phyloP scores from a whole-genome alignment of 2,329 filamentous ascomycete species.

The Setomelanomma holmii region DNA sequence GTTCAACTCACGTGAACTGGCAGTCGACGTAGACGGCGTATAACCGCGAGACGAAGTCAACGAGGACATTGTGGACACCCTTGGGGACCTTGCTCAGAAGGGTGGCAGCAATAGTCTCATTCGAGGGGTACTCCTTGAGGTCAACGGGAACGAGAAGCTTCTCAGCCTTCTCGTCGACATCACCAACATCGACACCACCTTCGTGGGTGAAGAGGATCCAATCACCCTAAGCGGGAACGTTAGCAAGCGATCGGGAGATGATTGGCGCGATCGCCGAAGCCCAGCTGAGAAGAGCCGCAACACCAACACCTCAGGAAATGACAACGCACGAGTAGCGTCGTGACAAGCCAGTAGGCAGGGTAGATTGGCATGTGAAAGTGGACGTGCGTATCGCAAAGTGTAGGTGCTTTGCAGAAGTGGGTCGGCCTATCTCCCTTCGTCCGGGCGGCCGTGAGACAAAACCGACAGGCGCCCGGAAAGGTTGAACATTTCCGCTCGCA shows the following conservation, averaged over 20 bases:
- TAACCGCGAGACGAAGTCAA: conserved; percentile 98
- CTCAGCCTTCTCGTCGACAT: conserved; percentile 98
- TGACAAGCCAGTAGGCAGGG: conserved; percentile 19
- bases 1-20: conserved; percentile 86
- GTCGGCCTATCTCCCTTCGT: conserved; percentile 50
- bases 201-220: conserved; percentile 99
- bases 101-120: conserved; percentile 84
- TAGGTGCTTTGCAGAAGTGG: conserved; percentile 46
- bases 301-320: conserved; percentile 30
- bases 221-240: conserved; percentile 73
- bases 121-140: conserved; percentile 91
- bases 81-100: conserved; percentile 93
- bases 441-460: conserved; percentile 49
- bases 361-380: conserved; percentile 45
- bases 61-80: conserved; percentile 96
- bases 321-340: conserved; percentile 18
- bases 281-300: conserved; percentile 41
- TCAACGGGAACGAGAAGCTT: conserved; percentile 98
- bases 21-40: conserved; percentile 99
- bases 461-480: conserved; percentile 34
- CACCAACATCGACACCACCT: conserved; percentile 98
- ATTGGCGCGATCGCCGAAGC: conserved; percentile 29
- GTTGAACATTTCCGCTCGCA: conserved; percentile 22
- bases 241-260: conserved; percentile 37
- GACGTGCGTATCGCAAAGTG: conserved; percentile 38